Evolutionary conservation across 2,329 filamentous ascomycete species (phyloP).

Genomic region (Geoglossum cookeanum): DNA sequence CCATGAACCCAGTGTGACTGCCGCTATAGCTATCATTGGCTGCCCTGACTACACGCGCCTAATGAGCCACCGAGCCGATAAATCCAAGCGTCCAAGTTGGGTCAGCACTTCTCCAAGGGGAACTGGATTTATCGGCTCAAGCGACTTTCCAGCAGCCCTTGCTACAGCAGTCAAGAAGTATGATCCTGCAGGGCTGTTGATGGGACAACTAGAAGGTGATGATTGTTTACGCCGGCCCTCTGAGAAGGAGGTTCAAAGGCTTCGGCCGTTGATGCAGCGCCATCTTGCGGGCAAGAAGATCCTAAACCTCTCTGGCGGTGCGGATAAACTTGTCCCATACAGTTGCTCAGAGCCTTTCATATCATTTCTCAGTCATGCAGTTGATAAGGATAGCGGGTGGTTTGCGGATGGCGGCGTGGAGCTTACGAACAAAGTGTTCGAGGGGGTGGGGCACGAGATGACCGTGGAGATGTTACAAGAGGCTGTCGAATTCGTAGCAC

Average conservation of each 20-base stretch:
- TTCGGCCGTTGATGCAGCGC: constrained; percentile 31
- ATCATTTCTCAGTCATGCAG: constrained; percentile 33
- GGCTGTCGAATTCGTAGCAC: constrained; percentile 34
- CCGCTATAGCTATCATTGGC: constrained; percentile 64
- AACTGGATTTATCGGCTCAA: constrained; percentile 50
- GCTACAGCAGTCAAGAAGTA: constrained; percentile 40
- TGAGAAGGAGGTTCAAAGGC: constrained; percentile 21
- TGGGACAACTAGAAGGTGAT: constrained; percentile 19
- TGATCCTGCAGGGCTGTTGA: constrained; percentile 60
- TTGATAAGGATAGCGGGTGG: constrained; percentile 22
- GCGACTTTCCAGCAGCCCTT: constrained; percentile 55
- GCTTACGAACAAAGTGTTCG: constrained; percentile 48
- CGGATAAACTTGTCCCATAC: constrained; percentile 57
- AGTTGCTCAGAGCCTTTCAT: constrained; percentile 39
- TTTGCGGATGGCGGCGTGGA: constrained; percentile 35
- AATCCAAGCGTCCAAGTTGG: constrained; percentile 46
- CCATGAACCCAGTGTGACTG: constrained; percentile 57
- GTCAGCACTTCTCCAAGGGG: constrained; percentile 35
- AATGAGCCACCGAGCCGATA: constrained; percentile 58
- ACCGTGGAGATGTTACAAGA: constrained; percentile 46
- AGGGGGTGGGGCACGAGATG: constrained; percentile 51
- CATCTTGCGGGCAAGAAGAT: constrained; percentile 39
- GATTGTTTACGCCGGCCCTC: constrained; percentile 5
- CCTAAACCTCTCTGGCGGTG: constrained; percentile 43
- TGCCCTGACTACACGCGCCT: constrained; percentile 75